phyloP scores from a whole-genome alignment of 129 eudicot species.

The Flaveria robusta region DNA sequence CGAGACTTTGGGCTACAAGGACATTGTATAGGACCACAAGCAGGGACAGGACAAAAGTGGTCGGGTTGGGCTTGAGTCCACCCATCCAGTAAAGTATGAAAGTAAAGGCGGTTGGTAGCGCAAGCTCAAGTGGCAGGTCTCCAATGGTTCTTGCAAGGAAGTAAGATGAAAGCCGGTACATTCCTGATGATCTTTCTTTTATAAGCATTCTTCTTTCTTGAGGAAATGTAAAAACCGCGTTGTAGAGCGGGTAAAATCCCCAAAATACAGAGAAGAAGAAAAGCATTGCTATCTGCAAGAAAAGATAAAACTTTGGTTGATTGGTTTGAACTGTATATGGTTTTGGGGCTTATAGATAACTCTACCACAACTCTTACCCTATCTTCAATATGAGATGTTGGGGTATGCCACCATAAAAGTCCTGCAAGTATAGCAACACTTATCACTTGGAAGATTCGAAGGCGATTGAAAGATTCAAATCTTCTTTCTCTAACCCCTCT shows the following conservation, averaged over 20 bases:
- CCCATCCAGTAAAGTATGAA: conserved; percentile 99
- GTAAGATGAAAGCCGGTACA: conserved; percentile 98
- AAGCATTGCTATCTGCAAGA: conserved; percentile 84
- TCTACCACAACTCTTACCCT: conserved; percentile 53
- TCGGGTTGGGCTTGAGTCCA: conserved; percentile 81
- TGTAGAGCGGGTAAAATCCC: conserved; percentile 98
- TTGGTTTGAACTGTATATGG: background rate
- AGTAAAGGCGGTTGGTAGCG: conserved; percentile 91
- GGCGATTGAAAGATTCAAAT: conserved; percentile 76
- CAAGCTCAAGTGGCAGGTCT: conserved; percentile 91
- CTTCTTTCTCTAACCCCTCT: conserved; percentile 87
- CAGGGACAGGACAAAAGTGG: conserved; percentile 78
- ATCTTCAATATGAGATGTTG: conserved; percentile 89
- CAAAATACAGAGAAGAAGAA: conserved; percentile 98
- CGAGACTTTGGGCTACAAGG: conserved; percentile 91
- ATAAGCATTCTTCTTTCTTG: conserved; percentile 93
- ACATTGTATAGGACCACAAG: conserved; percentile 89
- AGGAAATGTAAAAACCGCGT: conserved; percentile 96
- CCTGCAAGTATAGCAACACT: conserved; percentile 94
- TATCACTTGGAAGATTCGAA: conserved; percentile 89
- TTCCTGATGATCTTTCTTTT: conserved; percentile 94
- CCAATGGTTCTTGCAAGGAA: conserved; percentile 90
- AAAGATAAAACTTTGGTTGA: background rate
- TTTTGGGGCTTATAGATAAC: conserved; percentile 1
- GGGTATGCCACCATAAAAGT: conserved; percentile 97